A percentile compares a stretch with the other conserved stretches of the same genome.
Evolutionary conservation across 139 green algal species (phyloP).

Genomic region (Spirogloea muscicola): DNA sequence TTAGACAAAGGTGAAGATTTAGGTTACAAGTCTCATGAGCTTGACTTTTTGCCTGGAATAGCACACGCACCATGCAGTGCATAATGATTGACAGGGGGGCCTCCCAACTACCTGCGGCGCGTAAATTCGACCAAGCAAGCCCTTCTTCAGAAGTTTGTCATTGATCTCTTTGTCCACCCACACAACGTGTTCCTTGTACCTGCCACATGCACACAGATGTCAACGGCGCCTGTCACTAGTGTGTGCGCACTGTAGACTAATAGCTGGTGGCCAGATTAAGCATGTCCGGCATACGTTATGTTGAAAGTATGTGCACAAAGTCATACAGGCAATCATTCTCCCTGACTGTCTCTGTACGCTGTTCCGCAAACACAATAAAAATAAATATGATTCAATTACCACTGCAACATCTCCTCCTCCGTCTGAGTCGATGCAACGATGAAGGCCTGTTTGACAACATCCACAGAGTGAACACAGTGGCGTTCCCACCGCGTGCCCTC

Average conservation of each 20-base stretch:
- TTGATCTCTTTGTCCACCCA: slow-evolving; percentile 59
- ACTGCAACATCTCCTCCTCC: slow-evolving; percentile 64
- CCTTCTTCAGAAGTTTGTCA: slow-evolving; percentile 61
- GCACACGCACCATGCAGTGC: too few relatives aligned
- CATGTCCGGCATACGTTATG: too few relatives aligned
- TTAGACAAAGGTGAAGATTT: too few relatives aligned
- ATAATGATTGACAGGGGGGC: too few relatives aligned
- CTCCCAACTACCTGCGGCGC: slow-evolving; percentile 65
- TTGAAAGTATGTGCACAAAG: too few relatives aligned
- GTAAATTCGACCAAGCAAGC: slow-evolving; percentile 67
- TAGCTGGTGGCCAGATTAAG: too few relatives aligned
- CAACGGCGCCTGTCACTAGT: background rate
- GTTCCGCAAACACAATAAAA: background rate
- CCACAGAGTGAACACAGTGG: too few relatives aligned
- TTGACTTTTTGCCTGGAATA: too few relatives aligned
- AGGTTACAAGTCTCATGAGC: too few relatives aligned
- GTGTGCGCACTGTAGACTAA: background rate
- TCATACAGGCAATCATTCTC: background rate
- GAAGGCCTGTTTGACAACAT: too few relatives aligned
- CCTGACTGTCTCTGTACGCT: background rate
- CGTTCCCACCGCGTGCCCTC: too few relatives aligned
- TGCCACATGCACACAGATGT: background rate
- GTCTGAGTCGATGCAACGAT: slow-evolving; percentile 63
- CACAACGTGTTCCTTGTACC: slow-evolving; percentile 64
- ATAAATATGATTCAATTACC: slow-evolving; percentile 15